A percentile compares a stretch with the other conserved stretches of the same genome.
Evolutionary conservation across 169 alveolate genomes (phyloP).

Genomic region (Perkinsus chesapeaki): DNA sequence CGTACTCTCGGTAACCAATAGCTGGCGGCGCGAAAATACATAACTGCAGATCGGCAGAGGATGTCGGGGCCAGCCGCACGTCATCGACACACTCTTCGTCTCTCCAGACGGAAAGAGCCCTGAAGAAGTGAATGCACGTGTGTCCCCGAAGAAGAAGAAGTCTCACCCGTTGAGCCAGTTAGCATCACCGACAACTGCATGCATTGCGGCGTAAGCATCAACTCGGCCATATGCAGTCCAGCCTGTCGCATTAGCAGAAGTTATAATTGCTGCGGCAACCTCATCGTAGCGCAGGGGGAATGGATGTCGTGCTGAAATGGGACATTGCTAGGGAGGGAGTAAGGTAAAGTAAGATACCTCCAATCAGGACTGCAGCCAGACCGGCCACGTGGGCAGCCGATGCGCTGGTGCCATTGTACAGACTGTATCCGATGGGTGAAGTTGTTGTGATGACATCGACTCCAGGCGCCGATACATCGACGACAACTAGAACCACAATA

Average conservation of each 20-base stretch:
- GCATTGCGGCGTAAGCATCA: background rate
- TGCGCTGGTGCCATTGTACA: background rate
- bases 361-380: background rate
- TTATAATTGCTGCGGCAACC: background rate
- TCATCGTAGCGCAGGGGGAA: background rate
- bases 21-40: background rate
- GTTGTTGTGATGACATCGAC: background rate
- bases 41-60: background rate
- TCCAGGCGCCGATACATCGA: background rate
- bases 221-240: background rate
- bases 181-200: background rate
- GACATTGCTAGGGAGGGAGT: background rate
- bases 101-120: background rate
- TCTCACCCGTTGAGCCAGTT: conserved; percentile 1
- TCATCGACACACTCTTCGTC: background rate
- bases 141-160: background rate
- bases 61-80: background rate
- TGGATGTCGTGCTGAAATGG: background rate
- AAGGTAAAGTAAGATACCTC: background rate
- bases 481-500: background rate
- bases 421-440: background rate
- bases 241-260: background rate
- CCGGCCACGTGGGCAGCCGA: background rate
- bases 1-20: background rate
- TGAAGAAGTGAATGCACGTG: background rate